Evolutionary conservation across 108 stramenopile genomes (phyloP).

Genomic region (Aureococcus anophagefferens): DNA sequence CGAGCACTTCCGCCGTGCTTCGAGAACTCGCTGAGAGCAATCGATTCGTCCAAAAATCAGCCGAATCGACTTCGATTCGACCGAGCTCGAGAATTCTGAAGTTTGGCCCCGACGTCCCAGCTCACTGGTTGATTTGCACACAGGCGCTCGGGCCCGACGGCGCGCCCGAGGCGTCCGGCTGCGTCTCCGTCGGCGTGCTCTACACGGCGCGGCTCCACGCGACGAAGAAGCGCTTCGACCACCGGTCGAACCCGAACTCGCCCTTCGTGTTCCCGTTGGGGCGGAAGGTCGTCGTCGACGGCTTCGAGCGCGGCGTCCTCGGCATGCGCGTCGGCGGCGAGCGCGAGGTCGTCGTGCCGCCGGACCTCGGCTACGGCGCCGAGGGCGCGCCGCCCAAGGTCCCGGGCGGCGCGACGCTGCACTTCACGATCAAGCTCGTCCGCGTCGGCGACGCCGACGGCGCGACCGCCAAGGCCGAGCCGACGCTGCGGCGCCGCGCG

Average conservation of each 20-base stretch:
- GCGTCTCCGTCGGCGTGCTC: not conserved
- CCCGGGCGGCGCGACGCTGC: conserved; percentile 14
- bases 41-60: no score
- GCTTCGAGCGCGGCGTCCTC: not conserved
- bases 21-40: no score
- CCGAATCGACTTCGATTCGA: no score
- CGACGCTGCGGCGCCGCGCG: no score
- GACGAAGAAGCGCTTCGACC: not conserved
- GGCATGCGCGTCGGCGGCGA: conserved; percentile 16
- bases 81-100: no score
- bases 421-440: conserved; percentile 25
- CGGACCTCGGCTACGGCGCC: conserved; percentile 29
- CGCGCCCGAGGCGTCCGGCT: no score
- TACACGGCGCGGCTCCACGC: not conserved
- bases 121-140: no score
- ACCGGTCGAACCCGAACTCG: not conserved
- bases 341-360: conserved; percentile 10
- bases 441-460: not conserved
- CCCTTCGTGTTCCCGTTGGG: not conserved
- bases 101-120: no score
- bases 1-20: no score
- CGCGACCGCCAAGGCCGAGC: not conserved
- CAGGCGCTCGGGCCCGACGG: no score
- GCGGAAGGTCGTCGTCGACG: not conserved
- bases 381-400: conserved; percentile 25